These are phyloP conservation scores for Phaeosphaeria sp. DNA, from an alignment of 2,329 filamentous ascomycete genomes.

Conservation along the genomic window DNA sequence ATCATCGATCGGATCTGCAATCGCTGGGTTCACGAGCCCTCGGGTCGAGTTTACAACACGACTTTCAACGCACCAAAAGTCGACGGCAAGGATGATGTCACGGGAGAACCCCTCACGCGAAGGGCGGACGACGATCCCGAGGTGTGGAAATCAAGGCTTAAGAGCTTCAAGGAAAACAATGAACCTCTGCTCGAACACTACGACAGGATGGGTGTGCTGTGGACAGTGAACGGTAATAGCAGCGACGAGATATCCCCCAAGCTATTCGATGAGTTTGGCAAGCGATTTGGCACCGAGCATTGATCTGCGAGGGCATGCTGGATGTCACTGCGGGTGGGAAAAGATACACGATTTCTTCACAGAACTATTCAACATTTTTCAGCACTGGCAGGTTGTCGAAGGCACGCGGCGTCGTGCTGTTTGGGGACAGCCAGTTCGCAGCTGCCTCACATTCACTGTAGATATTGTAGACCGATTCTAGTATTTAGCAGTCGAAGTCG, in stretches of 20 bases:
- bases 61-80: conserved; percentile 87
- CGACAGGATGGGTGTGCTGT: conserved; percentile 79
- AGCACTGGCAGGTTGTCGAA: background rate
- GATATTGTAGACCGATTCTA: conserved; percentile 14
- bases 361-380: background rate
- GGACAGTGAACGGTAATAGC: conserved; percentile 85
- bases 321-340: conserved; percentile 15
- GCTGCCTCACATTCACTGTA: conserved; percentile 20
- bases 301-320: background rate
- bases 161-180: conserved; percentile 87
- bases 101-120: conserved; percentile 83
- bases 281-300: conserved; percentile 64
- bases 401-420: conserved; percentile 4
- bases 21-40: conserved; percentile 91
- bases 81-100: conserved; percentile 83
- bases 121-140: conserved; percentile 85
- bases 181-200: conserved; percentile 88
- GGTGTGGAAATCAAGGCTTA: conserved; percentile 80
- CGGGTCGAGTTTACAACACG: conserved; percentile 93
- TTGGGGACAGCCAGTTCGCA: conserved; percentile 9
- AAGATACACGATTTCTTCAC: background rate
- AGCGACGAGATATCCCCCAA: conserved; percentile 97
- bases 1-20: conserved; percentile 89
- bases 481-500: conserved; percentile 7
- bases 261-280: conserved; percentile 81